Evolutionary conservation across 345 rosid genomes (phyloP).

Genomic region (Camelina neglecta): DNA sequence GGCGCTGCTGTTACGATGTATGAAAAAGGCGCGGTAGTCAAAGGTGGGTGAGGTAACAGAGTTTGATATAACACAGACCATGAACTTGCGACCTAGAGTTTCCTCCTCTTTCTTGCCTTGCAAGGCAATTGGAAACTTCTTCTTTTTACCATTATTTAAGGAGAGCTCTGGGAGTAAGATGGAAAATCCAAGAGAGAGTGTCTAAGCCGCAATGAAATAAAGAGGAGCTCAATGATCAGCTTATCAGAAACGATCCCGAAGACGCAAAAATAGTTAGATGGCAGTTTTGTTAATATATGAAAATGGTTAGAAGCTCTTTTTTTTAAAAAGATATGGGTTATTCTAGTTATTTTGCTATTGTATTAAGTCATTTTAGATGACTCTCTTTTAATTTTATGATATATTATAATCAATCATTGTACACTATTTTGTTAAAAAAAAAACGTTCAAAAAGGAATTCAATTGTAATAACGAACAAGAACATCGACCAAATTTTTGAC

Average conservation of each 20-base stretch:
- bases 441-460: no score
- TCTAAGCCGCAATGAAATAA: not conserved
- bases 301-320: no score
- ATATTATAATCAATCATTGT: no score
- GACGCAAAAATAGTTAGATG: not conserved
- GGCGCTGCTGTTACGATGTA: not conserved
- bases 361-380: no score
- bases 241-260: not conserved
- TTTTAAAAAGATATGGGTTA: no score
- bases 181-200: not conserved
- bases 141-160: not conserved
- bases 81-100: not conserved
- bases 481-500: no score
- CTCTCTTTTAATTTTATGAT: no score
- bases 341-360: no score
- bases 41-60: not conserved
- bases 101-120: not conserved
- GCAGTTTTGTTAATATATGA: no score
- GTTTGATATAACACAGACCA: not conserved
- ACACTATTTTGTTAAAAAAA: no score
- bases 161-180: not conserved
- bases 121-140: not conserved
- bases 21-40: not conserved
- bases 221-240: not conserved
- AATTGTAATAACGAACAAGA: no score